Evolutionary conservation across 139 green algal species (phyloP), one percentile per base, ranked within the genome.

Genomic region (Coccomyxa sp.): DNA sequence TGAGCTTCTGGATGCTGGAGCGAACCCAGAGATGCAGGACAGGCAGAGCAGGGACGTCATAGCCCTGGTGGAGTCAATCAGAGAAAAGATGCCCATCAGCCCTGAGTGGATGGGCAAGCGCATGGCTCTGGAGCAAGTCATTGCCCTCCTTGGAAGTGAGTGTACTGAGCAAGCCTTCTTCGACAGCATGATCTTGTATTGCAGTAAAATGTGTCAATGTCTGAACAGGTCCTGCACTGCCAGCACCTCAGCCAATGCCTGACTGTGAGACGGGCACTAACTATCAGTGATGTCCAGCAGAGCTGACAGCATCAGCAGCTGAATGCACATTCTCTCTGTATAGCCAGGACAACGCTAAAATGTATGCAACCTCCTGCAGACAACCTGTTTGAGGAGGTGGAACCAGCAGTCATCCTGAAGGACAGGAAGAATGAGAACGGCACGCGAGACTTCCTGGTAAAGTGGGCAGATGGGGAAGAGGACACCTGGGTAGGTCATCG

Each of bases 361-460:
- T n/a, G n/a, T n/a, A n/a, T n/a, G n/a, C n/a, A n/a, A n/a, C n/a
- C n/a, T 68, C 5, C 34, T 75, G 74, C 85, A 87, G 88, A 85
- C 55, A 88, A 86, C 44, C 73, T 95, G 81, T 97, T 91, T 83
- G 92, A 97, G 73, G 92, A 97, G 85, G 87, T 95, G 33, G 78
- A 87, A 75, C 86, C 86, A 12, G 68, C 34, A 27, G 73, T 72
- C 6, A 79, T 95, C 18, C 78, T 95, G 41, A 88, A 89, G 22
- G 76, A 69, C 41, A 89, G 88, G 0, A 34, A 54, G 40, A 81
- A 80, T 24, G 81, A 80, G 22, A 58, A 78, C 24, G 86, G 75
- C 22, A 68, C 8, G 18, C 68, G 82, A 18, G 91, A 96, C 81
- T 95, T 88, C 75, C 86, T 96, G 55, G 85, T 95, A 71, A 82